Evolutionary conservation across 148 eudicot genomes (phyloP).

Genomic region (Limonium bicolor): DNA sequence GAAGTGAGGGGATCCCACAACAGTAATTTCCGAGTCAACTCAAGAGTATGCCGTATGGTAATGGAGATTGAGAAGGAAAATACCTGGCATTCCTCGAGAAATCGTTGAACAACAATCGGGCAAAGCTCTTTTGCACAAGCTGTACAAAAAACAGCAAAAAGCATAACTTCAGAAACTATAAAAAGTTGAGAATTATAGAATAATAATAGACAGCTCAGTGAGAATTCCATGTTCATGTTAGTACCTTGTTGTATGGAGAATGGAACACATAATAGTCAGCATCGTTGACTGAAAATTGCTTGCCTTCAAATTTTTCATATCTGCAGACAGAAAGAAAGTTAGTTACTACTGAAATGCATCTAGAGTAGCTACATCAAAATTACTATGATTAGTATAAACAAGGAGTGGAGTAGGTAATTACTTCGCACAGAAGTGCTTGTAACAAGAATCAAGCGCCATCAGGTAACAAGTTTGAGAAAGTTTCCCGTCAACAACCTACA

Average conservation of each 20-base stretch:
- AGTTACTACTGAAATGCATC: neutral
- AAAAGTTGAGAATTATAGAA: neutral
- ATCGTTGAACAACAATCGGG: conserved; percentile 69
- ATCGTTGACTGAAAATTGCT: conserved; percentile 55
- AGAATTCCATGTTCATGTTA: neutral
- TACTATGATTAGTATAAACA: neutral
- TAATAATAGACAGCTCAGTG: neutral
- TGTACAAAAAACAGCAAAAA: conserved; percentile 20
- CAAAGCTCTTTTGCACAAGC: conserved; percentile 99
- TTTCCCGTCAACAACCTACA: conserved; percentile 94
- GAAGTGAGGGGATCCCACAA: no score
- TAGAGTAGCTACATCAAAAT: neutral
- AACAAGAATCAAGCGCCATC: conserved; percentile 95
- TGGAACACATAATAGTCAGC: conserved; percentile 88
- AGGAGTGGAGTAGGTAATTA: conserved; percentile 14
- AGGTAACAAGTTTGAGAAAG: conserved; percentile 96
- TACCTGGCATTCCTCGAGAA: conserved; percentile 78
- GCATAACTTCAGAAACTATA: neutral
- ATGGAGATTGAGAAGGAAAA: conserved; percentile 2
- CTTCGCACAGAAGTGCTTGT: conserved; percentile 60
- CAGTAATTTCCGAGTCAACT: no score
- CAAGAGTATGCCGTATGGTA: no score
- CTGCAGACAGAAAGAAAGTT: conserved; percentile 23
- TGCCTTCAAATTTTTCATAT: conserved; percentile 81
- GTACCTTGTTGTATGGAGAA: conserved; percentile 98